Evolutionary conservation across 768 basidiomycete genomes (phyloP).

Genomic region (Trametes cinnabarina): DNA sequence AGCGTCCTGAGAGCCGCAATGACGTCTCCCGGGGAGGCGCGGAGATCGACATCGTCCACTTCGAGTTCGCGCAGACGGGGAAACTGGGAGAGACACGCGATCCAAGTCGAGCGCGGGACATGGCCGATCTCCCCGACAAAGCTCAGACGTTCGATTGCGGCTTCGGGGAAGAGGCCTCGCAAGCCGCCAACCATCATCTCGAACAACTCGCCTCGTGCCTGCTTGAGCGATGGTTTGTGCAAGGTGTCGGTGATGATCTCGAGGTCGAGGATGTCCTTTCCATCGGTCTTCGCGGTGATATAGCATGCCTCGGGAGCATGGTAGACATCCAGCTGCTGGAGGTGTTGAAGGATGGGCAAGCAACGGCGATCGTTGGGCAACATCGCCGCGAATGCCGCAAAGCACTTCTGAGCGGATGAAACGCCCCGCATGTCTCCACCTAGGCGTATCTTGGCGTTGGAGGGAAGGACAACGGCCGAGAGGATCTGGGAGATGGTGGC

Average conservation of each 20-base stretch:
- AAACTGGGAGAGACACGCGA: background rate
- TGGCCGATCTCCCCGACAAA: background rate
- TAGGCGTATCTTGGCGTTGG: background rate
- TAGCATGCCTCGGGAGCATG: background rate
- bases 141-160: background rate
- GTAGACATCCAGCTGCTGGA: background rate
- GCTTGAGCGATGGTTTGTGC: background rate
- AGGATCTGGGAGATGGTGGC: background rate
- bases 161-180: background rate
- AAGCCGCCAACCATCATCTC: background rate
- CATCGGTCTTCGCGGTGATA: background rate
- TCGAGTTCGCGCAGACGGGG: background rate
- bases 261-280: background rate
- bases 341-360: background rate
- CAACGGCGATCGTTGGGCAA: background rate
- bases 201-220: background rate
- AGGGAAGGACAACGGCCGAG: background rate
- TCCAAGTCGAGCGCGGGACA: background rate
- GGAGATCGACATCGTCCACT: background rate
- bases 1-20: background rate
- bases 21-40: background rate
- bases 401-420: background rate
- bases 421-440: background rate
- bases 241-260: background rate
- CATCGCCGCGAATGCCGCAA: background rate